Percentiles rank a stretch among this genome's conserved stretches.
These are phyloP conservation scores for Coemansia sp. DNA, from an alignment of 192 early-diverging fungal genomes.

Conservation along the genomic window DNA sequence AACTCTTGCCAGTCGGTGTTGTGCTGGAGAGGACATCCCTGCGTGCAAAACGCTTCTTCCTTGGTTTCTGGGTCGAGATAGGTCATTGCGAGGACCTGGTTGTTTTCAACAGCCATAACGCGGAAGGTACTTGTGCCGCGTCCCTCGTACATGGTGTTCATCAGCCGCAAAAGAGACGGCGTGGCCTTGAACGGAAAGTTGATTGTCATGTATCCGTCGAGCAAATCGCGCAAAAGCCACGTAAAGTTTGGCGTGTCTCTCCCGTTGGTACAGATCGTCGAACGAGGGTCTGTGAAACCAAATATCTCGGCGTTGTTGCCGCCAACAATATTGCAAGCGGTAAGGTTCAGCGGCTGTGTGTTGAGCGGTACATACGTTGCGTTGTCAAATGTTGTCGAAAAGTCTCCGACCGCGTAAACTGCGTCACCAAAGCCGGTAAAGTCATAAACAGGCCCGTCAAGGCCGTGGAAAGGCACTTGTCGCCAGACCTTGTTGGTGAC, in stretches of 20 bases:
- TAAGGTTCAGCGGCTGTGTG: conserved; percentile 57
- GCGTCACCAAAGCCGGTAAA: conserved; percentile 56
- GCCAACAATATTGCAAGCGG: conserved; percentile 43
- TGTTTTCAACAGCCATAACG: conserved; percentile 59
- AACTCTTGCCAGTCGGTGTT: conserved; percentile 53
- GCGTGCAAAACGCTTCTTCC: conserved; percentile 32
- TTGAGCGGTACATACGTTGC: conserved; percentile 50
- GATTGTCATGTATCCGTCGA: conserved; percentile 68
- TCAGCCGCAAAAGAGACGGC: conserved; percentile 66
- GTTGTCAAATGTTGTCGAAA: conserved; percentile 68
- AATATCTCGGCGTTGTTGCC: conserved; percentile 55
- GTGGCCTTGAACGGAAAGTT: conserved; percentile 58
- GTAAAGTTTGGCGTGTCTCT: conserved; percentile 49
- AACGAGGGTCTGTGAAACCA: conserved; percentile 47
- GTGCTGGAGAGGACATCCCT: conserved; percentile 45
- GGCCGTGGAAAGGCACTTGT: conserved; percentile 63
- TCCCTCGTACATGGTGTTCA: conserved; percentile 59
- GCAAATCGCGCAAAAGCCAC: conserved; percentile 70
- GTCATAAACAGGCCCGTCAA: conserved; percentile 66
- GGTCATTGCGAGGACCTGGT: conserved; percentile 59
- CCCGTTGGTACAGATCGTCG: conserved; percentile 51
- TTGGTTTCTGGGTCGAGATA: conserved; percentile 64
- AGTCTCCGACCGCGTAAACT: conserved; percentile 68
- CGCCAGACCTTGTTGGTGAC: conserved; percentile 52
- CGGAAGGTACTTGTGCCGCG: conserved; percentile 69